Evolutionary conservation across 352 stramenopile genomes (phyloP).

Genomic region (Pythium dissimile): DNA sequence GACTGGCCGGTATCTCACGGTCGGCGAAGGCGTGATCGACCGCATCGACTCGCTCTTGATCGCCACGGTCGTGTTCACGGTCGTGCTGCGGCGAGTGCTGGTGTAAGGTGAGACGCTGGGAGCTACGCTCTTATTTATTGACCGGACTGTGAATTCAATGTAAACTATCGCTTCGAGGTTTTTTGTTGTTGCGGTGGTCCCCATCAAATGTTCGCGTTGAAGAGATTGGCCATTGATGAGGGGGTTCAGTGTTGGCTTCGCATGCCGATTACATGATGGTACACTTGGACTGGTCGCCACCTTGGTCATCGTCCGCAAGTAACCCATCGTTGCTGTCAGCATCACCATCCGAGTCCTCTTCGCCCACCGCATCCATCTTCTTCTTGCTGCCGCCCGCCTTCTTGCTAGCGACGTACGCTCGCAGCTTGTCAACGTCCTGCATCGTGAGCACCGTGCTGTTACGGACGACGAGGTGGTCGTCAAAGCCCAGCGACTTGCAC

Average conservation of each 20-base stretch:
- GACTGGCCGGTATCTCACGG: constrained; percentile 38
- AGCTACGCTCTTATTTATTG: neutral
- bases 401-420: constrained; percentile 35
- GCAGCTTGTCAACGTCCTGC: constrained; percentile 66
- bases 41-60: constrained; percentile 58
- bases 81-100: constrained; percentile 12
- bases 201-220: too few relatives aligned
- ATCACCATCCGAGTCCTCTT: constrained; percentile 1
- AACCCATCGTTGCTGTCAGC: constrained; percentile 19
- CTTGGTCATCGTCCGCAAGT: neutral
- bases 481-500: constrained; percentile 53
- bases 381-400: neutral
- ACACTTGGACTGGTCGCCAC: constrained; percentile 5
- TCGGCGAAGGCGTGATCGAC: constrained; percentile 55
- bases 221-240: too few relatives aligned
- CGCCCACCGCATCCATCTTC: neutral
- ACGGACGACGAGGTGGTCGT: constrained; percentile 65
- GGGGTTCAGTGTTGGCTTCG: too few relatives aligned
- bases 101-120: neutral
- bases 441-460: constrained; percentile 82
- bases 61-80: constrained; percentile 45
- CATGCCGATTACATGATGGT: constrained; percentile 18
- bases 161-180: neutral
- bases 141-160: neutral
- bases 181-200: constrained; percentile 5